A percentile compares a stretch with the other conserved stretches of the same genome.
phyloP scores from a whole-genome alignment of 805 yeast species.

The Cyberlindnera mrakii region DNA sequence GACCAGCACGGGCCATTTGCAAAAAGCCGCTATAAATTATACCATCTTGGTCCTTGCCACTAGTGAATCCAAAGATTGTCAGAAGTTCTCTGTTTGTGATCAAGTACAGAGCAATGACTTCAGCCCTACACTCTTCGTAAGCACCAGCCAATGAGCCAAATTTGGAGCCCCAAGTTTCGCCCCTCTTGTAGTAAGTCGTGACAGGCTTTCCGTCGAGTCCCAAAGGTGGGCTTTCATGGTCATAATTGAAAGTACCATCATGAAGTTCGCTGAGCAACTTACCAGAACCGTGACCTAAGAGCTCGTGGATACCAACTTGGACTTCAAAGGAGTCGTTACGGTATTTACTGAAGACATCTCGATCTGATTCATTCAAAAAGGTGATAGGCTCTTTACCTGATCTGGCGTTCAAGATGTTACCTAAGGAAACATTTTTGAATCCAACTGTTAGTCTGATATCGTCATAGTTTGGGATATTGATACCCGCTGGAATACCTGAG shows the following conservation, averaged over 20 bases:
- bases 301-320: conserved; percentile 90
- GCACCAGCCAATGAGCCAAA: conserved; percentile 82
- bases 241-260: conserved; percentile 68
- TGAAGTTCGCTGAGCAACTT: conserved; percentile 59
- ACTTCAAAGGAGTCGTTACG: conserved; percentile 83
- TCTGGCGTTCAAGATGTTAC: conserved; percentile 75
- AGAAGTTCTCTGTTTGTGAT: conserved; percentile 63
- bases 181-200: conserved; percentile 63
- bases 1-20: conserved; percentile 85
- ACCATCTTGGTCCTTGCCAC: conserved; percentile 52
- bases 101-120: conserved; percentile 78
- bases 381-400: conserved; percentile 65
- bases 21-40: conserved; percentile 63
- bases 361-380: conserved; percentile 50
- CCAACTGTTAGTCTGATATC: conserved; percentile 81
- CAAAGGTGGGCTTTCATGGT: conserved; percentile 52
- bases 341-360: conserved; percentile 58
- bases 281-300: conserved; percentile 89
- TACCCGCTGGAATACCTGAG: conserved; percentile 89
- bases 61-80: conserved; percentile 64
- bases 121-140: conserved; percentile 92
- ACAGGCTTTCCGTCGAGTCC: conserved; percentile 59
- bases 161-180: conserved; percentile 87
- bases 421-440: conserved; percentile 84
- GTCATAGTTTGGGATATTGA: conserved; percentile 88